Conservation (phyloP, 2,329 filamentous ascomycete genomes). For the Cladosporium sp. region DNA sequence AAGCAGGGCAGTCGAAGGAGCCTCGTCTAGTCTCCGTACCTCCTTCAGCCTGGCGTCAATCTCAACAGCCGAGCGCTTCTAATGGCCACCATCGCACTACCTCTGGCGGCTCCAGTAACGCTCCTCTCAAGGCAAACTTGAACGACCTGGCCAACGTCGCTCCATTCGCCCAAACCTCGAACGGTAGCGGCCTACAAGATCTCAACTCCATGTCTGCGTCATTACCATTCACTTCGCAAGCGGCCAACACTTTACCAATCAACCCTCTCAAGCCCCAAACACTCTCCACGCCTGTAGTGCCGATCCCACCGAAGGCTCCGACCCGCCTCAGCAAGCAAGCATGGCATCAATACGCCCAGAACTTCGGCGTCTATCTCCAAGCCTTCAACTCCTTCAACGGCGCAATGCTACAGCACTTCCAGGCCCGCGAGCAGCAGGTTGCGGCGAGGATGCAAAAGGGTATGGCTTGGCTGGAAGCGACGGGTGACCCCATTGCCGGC, state of each 20-base stretch:
- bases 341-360: slow-evolving; percentile 50
- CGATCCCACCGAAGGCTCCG: slow-evolving; percentile 37
- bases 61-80: slow-evolving; percentile 16
- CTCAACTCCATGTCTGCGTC: slow-evolving; percentile 51
- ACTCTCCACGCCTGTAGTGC: slow-evolving; percentile 50
- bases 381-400: slow-evolving; percentile 55
- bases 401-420: slow-evolving; percentile 54
- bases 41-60: slow-evolving; percentile 29
- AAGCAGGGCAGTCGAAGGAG: slow-evolving; percentile 18
- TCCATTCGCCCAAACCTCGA: slow-evolving; percentile 42
- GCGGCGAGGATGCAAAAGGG: slow-evolving; percentile 31
- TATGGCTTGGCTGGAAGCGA: slow-evolving; percentile 50
- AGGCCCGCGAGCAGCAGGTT: slow-evolving; percentile 44
- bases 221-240: slow-evolving; percentile 56
- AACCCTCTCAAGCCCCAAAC: slow-evolving; percentile 41
- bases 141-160: slow-evolving; percentile 46
- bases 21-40: slow-evolving; percentile 32
- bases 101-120: slow-evolving; percentile 10
- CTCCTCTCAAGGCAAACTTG: slow-evolving; percentile 35
- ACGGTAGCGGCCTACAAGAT: slow-evolving; percentile 48
- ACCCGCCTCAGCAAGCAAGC: slow-evolving; percentile 42
- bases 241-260: slow-evolving; percentile 42
- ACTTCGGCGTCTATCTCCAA: slow-evolving; percentile 53
- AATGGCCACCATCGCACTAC: slow-evolving; percentile 16
- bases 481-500: slow-evolving; percentile 41